Conservation (phyloP, 2,329 filamentous ascomycete genomes). For the Pseudogymnoascus sp. region DNA sequence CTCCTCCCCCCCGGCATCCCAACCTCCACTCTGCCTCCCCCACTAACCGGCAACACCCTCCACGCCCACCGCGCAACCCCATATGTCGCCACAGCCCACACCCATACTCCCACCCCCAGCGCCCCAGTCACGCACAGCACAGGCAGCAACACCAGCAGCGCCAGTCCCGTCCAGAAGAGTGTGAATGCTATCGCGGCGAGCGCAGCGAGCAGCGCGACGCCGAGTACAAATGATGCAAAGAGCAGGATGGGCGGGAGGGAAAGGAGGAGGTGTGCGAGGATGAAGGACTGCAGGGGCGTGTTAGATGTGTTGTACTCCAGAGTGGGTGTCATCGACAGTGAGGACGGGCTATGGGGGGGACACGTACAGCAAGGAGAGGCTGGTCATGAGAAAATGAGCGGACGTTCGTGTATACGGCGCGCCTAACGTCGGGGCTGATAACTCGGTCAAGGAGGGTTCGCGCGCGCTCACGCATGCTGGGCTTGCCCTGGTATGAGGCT, state of each 20-base stretch:
- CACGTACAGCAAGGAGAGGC: conserved; percentile 61
- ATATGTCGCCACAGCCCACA: conserved; percentile 58
- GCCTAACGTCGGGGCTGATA: conserved; percentile 54
- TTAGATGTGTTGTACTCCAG: conserved; percentile 11
- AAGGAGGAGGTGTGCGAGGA: conserved; percentile 56
- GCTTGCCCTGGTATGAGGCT: conserved; percentile 3
- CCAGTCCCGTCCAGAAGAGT: conserved; percentile 59
- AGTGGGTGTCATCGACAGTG: neutral
- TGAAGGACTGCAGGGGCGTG: conserved; percentile 49
- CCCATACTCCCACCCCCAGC: conserved; percentile 57
- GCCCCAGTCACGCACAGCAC: conserved; percentile 58
- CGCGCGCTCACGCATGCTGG: conserved; percentile 8
- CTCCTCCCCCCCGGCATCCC: conserved; percentile 21
- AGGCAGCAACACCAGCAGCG: conserved; percentile 60
- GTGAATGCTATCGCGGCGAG: conserved; percentile 56
- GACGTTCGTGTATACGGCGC: conserved; percentile 45
- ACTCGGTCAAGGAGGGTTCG: conserved; percentile 37
- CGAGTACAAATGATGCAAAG: conserved; percentile 59
- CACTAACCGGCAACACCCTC: conserved; percentile 22
- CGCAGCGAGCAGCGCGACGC: conserved; percentile 50
- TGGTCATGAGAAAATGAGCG: conserved; percentile 52
- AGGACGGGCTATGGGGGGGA: neutral
- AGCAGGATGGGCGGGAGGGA: conserved; percentile 59
- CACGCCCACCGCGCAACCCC: conserved; percentile 42
- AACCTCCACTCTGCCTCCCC: conserved; percentile 17